phyloP scores from a whole-genome alignment of 768 basidiomycete genomes.

The Trametes villosa region DNA sequence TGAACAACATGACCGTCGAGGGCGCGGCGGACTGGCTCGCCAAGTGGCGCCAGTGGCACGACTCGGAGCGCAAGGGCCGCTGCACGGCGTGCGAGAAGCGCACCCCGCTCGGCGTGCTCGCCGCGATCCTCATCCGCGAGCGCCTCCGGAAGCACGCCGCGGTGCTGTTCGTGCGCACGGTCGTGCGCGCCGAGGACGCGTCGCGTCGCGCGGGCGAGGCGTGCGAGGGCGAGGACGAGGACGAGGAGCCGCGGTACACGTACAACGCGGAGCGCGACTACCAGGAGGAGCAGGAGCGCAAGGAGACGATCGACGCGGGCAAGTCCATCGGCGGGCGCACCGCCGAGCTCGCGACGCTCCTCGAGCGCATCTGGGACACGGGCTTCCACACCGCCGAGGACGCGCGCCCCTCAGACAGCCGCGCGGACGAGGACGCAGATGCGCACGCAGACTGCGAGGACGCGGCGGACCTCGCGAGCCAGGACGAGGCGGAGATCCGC shows the following conservation, averaged over 20 bases:
- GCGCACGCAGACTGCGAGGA: slow-evolving; percentile 34
- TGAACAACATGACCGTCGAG: slow-evolving; percentile 54
- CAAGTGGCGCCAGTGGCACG: slow-evolving; percentile 34
- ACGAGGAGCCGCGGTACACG: slow-evolving; percentile 19
- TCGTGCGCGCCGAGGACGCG: slow-evolving; percentile 31
- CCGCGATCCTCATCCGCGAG: slow-evolving; percentile 51
- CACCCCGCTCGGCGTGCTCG: slow-evolving; percentile 53
- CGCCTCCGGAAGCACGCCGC: slow-evolving; percentile 58
- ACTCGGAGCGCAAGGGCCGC: slow-evolving; percentile 33
- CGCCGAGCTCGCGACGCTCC: slow-evolving; percentile 52
- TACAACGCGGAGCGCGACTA: slow-evolving; percentile 37
- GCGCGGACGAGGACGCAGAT: neutral
- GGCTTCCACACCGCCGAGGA: slow-evolving; percentile 40
- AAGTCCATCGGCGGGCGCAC: slow-evolving; percentile 65
- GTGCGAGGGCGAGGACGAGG: slow-evolving; percentile 20
- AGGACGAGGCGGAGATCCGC: slow-evolving; percentile 51
- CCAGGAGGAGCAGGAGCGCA: slow-evolving; percentile 46
- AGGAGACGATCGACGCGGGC: slow-evolving; percentile 59
- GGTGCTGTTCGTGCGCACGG: slow-evolving; percentile 55
- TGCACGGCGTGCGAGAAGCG: slow-evolving; percentile 33
- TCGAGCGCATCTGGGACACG: slow-evolving; percentile 62
- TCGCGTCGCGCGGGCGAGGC: slow-evolving; percentile 3
- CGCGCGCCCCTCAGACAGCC: slow-evolving; percentile 15
- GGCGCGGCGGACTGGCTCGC: slow-evolving; percentile 52
- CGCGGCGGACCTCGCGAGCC: slow-evolving; percentile 32